These are phyloP conservation scores for Chrysosporium queenslandicum DNA, from an alignment of 2,329 filamentous ascomycete species.

Conservation along the genomic window DNA sequence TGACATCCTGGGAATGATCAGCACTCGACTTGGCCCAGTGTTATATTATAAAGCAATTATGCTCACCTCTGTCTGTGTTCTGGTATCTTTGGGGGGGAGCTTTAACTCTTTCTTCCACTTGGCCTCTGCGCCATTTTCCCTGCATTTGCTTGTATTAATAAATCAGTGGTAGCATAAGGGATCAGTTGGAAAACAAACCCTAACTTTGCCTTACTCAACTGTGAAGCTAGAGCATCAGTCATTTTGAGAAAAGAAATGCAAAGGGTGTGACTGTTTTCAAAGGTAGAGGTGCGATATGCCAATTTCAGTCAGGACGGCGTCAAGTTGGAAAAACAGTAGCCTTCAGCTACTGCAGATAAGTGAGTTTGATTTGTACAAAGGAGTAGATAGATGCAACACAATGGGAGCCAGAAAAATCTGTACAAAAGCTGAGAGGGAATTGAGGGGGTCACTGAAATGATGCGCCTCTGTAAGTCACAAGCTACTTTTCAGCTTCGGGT, in stretches of 20 bases:
- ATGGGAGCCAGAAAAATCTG: too few relatives aligned
- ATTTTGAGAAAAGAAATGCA: slow-evolving; percentile 20
- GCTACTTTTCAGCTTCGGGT: not conserved
- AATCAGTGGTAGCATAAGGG: not conserved
- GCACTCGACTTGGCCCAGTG: slow-evolving; percentile 4
- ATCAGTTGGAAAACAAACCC: slow-evolving; percentile 25
- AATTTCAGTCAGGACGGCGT: too few relatives aligned
- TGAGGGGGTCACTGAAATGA: not conserved
- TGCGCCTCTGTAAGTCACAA: not conserved
- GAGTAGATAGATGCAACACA: too few relatives aligned
- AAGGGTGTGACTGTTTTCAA: not conserved
- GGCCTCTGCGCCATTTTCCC: slow-evolving; percentile 32
- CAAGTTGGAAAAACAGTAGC: too few relatives aligned
- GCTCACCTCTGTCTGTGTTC: slow-evolving; percentile 42
- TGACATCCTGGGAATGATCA: slow-evolving; percentile 64
- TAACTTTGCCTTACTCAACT: slow-evolving; percentile 37
- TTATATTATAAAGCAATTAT: slow-evolving; percentile 8
- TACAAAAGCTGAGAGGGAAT: too few relatives aligned
- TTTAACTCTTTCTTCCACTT: slow-evolving; percentile 40
- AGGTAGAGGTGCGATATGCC: not conserved
- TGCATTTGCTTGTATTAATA: slow-evolving; percentile 17
- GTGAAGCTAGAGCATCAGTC: slow-evolving; percentile 38
- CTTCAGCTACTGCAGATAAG: too few relatives aligned
- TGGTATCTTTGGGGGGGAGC: slow-evolving; percentile 39
- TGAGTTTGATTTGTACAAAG: not conserved